These are phyloP conservation scores for Thalassia testudinum DNA, from an alignment of 116 monocot species.

Conservation along the genomic window DNA sequence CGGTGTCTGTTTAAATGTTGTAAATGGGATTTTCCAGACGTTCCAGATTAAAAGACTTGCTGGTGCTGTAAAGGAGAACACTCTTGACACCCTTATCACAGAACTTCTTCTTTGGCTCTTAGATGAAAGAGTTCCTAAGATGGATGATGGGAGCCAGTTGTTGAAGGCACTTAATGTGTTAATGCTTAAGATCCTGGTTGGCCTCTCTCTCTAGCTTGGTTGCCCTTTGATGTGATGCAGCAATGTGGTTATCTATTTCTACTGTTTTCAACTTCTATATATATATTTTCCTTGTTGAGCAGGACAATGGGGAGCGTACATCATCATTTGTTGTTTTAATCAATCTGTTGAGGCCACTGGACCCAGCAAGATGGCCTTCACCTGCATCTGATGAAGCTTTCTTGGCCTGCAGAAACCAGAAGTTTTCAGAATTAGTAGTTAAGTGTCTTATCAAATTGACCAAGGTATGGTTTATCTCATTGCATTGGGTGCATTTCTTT, in stretches of 20 bases:
- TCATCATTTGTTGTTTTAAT: conserved; percentile 96
- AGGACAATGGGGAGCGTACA: conserved; percentile 98
- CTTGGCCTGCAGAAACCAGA: conserved; percentile 63
- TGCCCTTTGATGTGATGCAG: no score
- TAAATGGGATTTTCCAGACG: conserved; percentile 40
- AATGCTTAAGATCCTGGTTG: conserved; percentile 98
- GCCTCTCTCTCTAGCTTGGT: conserved; percentile 2
- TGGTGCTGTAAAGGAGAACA: conserved; percentile 75
- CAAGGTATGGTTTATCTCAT: conserved; percentile 31
- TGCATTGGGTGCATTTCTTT: not conserved
- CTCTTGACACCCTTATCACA: conserved; percentile 83
- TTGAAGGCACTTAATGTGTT: conserved; percentile 95
- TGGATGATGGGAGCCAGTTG: conserved; percentile 98
- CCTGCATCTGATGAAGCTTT: conserved; percentile 51
- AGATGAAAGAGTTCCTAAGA: conserved; percentile 93
- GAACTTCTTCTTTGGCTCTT: conserved; percentile 97
- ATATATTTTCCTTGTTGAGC: conserved; percentile 6
- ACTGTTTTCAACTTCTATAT: not conserved
- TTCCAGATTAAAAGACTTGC: conserved; percentile 90
- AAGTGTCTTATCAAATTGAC: conserved; percentile 97
- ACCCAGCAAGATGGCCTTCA: conserved; percentile 84
- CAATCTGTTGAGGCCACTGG: conserved; percentile 76
- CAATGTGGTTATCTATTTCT: not conserved
- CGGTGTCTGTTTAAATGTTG: conserved; percentile 3
- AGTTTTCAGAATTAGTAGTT: conserved; percentile 94